Evolutionary conservation across 179 eudicot species (phyloP), one percentile per base, ranked within the genome.

Genomic region (Corrigiola litoralis): DNA sequence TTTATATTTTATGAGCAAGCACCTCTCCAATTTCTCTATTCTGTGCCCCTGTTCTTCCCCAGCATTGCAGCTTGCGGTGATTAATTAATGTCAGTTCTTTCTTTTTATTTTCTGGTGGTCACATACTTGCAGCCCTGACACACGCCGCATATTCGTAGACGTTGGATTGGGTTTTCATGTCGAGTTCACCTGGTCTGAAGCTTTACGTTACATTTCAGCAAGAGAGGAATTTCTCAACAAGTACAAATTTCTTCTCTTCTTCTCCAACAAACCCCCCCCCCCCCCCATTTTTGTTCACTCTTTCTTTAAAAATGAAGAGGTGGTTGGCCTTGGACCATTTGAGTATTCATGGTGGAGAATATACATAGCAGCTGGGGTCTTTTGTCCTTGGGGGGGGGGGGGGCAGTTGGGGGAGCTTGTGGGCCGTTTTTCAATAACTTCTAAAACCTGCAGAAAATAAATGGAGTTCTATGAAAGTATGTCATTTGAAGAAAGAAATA

Each of bases 131-230:
- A 89, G 92, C 63, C 96, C 95, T 66, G 92, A 92, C 68, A 87
- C 96, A 62, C 77, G 81, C 38, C 88, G 53, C 56, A 90, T 92
- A 75, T 89, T 81, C 80, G 96, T 92, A 10, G 95, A 92, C 66
- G 78, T 92, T 73, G 95, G 98, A 57, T 86, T 87, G 65, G 98
- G 98, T 59, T 92, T 92, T 73, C 92, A 90, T 71, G 96, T 92
- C 44, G 96, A 92, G 75, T 85, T 92, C 74, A 87, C 96, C 24
- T 92, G 96, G 95, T 75, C 87, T 61, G 98, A 92, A 87, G 98
- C 96, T 66, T 55, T 92, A 56, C 69, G 63, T 7, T 90, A 61
- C 68, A 92, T 92, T 28, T 53, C 85, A 40, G 81, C 81, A 10
- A 85, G 87, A 75, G 98, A 90, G 78, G 90, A 85, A 69, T 82